Evolutionary conservation across 805 yeast species (phyloP), one percentile per base, ranked within the genome.

Genomic region (Candida krabiensis): DNA sequence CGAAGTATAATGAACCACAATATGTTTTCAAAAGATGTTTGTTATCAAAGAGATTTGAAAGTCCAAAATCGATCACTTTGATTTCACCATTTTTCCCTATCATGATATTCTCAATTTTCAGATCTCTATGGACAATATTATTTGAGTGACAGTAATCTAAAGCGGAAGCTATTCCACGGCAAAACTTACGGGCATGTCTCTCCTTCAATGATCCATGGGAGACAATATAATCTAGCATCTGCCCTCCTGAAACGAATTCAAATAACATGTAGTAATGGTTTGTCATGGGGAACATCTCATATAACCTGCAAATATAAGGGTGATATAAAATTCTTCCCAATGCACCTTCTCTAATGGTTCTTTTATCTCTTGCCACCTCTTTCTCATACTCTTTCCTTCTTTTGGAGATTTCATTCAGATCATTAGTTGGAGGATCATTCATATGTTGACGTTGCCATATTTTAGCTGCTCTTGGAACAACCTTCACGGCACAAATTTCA

Each of bases 181-280:
- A 95, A 62, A 93, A 93, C 64, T 86, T 86, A 37, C 98, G 74
- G 4, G 98, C 99, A 58, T 88, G 95, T 43, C 85, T 79, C 61
- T 93, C 99, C 62, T 89, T 88, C 49, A 93, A 71, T 2, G 93
- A 82, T 3, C 98, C 99, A 66, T 93, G 99, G 18, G 96, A 82
- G 45, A 93, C 96, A 50, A 93, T 93, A 61, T 91, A 93, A 66
- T 93, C 99, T 46, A 93, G 77, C 86, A 93, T 79, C 65, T 93
- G 99, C 19, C 98, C 98, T 30, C 99, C 99, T 21, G 93, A 84
- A 13, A 93, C 95, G 58, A 87, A 91, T 61, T 93, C 99, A 64
- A 93, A 91, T 41, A 93, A 73, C 95, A 93, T 88, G 66, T 93
- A 93, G 66, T 86, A 93, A 62, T 93, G 98, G 48, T 88, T 88